Evolutionary conservation across 495 filamentous ascomycete genomes (phyloP).

Genomic region (Xylaria bambusicola): DNA sequence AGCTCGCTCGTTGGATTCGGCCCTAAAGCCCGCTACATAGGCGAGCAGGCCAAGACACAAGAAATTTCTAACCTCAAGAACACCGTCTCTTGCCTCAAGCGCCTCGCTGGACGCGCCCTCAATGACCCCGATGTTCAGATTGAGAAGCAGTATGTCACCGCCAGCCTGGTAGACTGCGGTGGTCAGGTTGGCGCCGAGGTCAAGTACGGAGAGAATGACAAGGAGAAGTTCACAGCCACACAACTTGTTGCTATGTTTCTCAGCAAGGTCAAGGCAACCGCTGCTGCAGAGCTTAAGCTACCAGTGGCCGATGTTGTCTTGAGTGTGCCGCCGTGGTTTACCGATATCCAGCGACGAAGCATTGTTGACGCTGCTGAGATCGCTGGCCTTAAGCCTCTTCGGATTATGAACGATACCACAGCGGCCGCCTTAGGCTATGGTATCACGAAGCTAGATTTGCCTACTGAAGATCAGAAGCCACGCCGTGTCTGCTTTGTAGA

Average conservation of each 20-base stretch:
- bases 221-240: conserved; percentile 87
- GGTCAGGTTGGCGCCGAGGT: conserved; percentile 96
- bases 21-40: conserved; percentile 87
- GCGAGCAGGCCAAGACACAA: conserved; percentile 95
- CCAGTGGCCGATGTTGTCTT: conserved; percentile 95
- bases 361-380: conserved; percentile 94
- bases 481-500: conserved; percentile 90
- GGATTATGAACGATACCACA: conserved; percentile 97
- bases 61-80: conserved; percentile 99
- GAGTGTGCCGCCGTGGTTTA: conserved; percentile 96
- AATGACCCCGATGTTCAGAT: conserved; percentile 89
- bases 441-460: conserved; percentile 95
- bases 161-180: conserved; percentile 81
- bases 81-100: conserved; percentile 89
- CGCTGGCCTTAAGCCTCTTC: conserved; percentile 86
- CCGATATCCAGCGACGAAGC: conserved; percentile 84
- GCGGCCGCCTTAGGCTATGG: conserved; percentile 95
- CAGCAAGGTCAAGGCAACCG: conserved; percentile 87
- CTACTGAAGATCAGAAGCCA: conserved; percentile 86
- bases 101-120: conserved; percentile 81
- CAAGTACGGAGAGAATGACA: conserved; percentile 88
- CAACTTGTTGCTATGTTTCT: conserved; percentile 95
- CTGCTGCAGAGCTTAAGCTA: conserved; percentile 82
- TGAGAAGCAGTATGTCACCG: conserved; percentile 90
- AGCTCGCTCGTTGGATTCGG: conserved; percentile 95